A percentile compares a stretch with the other conserved stretches of the same genome.
Conservation (phyloP, 805 yeast genomes). For the Sugiyamaella americana region DNA sequence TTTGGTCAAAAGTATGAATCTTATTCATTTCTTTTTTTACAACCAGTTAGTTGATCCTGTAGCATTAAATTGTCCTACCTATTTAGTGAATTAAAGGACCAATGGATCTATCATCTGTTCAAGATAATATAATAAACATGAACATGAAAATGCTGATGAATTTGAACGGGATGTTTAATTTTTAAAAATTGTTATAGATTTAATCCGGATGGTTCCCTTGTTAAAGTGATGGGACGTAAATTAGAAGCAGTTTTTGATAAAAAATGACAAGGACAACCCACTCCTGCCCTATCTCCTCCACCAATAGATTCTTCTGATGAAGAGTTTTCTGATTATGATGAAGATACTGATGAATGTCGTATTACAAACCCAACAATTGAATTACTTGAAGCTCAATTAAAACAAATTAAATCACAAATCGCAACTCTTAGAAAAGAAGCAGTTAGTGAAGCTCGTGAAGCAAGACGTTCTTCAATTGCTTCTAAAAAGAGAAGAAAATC, state of each 20-base stretch:
- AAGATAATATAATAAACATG: conserved; percentile 72
- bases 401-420: conserved; percentile 78
- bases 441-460: conserved; percentile 14
- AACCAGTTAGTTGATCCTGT: conserved; percentile 97
- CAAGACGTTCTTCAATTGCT: conserved; percentile 42
- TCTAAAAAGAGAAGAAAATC: conserved; percentile 11
- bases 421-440: conserved; percentile 65
- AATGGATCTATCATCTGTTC: conserved; percentile 88
- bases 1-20: conserved; percentile 70
- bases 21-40: conserved; percentile 82
- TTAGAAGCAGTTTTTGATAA: conserved; percentile 80
- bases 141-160: conserved; percentile 82
- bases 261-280: conserved; percentile 83
- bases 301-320: conserved; percentile 38
- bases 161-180: conserved; percentile 81
- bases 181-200: conserved; percentile 85
- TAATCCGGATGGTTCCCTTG: conserved; percentile 97
- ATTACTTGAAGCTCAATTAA: conserved; percentile 79
- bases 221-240: conserved; percentile 90
- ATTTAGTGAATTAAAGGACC: conserved; percentile 82
- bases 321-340: conserved; percentile 35
- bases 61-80: conserved; percentile 86
- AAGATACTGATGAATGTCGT: conserved; percentile 22
- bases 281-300: conserved; percentile 56
- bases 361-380: conserved; percentile 86